Base-by-base conservation (phyloP, 2,329 filamentous ascomycete genomes). In the Phaeosphaeriaceae sp. region DNA sequence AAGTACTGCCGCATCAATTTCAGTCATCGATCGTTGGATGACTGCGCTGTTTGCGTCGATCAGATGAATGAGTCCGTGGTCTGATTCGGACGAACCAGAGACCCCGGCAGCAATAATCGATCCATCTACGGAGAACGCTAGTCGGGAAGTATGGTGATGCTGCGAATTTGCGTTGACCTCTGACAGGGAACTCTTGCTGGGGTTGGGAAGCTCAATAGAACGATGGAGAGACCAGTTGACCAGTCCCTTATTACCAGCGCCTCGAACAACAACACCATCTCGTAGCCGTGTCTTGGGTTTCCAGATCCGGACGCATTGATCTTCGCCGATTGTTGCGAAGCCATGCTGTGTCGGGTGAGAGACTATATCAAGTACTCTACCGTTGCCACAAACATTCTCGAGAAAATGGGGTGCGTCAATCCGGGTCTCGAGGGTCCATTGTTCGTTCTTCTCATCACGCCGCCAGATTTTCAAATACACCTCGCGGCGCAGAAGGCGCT, bases 381-480 rank as follows among this genome's bases (percentile, higher is more conserved):
- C 80, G 28, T 81, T 75, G 6, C 74, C 70, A 9, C 50, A 77
- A 72, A 52, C 74, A 74, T 46, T 83, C 81, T 50, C 81, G 18
- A 68, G 62, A 37, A 67, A 79, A 73, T 99, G 93, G 13, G 94
- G 92, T 7, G 85, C 83, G 68, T 96, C 92, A 45, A 97, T 85
- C 50, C 93, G 85, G 2, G 92, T 89, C 42, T 90, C 86, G 9
- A 99, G 79, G 52, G 89, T 86, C 80, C 94, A 90, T 15, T 74
- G 63, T 12, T 61, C 77, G 66, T 66, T 83, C 67, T 66, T 79
- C 65, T 63, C 78, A 67, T 74, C 83, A 84, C 74, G 89, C 74
- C 71, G 86, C 94, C 94, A 99, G 70, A 99, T 94, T 69, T 96
- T 97, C 41, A 99, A 79, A 64, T 89, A 89, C 0, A 92, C 83